Evolutionary conservation across 148 eudicot genomes (phyloP).

Genomic region (Drosera capensis): DNA sequence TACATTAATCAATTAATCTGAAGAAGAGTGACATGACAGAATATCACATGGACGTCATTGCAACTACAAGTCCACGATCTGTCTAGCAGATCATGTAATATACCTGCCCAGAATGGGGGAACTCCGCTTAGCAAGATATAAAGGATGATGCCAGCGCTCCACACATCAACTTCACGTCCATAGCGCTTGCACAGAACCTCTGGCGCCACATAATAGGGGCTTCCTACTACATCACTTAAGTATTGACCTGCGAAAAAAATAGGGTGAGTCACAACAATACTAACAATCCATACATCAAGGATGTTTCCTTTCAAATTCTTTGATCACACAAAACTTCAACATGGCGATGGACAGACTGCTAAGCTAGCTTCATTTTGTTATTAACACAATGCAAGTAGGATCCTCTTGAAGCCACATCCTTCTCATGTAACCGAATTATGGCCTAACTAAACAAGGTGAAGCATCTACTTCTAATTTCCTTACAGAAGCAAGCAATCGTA

Average conservation of each 20-base stretch:
- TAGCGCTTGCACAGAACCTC: conserved; percentile 33
- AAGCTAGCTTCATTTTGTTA: no score
- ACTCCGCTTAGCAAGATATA: conserved; percentile 36
- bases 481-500: no score
- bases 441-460: no score
- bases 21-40: not conserved
- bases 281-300: no score
- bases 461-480: no score
- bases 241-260: conserved; percentile 12
- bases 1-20: not conserved
- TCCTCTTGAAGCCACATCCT: no score
- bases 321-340: no score
- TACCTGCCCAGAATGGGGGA: conserved; percentile 48
- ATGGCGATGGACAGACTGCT: no score
- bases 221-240: conserved; percentile 42
- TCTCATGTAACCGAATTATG: no score
- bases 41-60: not conserved
- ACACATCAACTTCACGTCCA: conserved; percentile 33
- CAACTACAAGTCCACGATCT: conserved; percentile 1
- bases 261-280: no score
- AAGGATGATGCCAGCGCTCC: conserved; percentile 43
- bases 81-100: not conserved
- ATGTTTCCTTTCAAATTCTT: no score
- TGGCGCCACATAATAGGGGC: conserved; percentile 46
- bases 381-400: no score